Conservation (phyloP, 2,329 filamentous ascomycete species). For the Aspergillus niger region DNA sequence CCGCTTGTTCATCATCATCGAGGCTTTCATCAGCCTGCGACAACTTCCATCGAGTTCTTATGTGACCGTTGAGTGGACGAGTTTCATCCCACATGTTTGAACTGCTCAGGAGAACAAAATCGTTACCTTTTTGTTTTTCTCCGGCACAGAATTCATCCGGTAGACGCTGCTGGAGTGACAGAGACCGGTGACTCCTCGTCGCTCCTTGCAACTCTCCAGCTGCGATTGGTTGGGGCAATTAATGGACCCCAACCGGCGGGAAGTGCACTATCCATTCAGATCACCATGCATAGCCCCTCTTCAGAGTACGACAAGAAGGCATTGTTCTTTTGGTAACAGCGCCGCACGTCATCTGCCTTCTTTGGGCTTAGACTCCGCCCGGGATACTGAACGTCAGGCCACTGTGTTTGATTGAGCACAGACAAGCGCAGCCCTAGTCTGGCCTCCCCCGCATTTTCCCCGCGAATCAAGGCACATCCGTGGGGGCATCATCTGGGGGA, state of each 20-base stretch:
- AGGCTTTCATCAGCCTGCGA: constrained; percentile 5
- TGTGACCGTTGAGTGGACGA: constrained; percentile 18
- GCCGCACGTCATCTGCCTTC: neutral
- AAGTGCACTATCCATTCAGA: too few relatives aligned
- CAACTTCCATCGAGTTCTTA: constrained; percentile 15
- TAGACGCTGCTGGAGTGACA: too few relatives aligned
- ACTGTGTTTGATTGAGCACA: neutral
- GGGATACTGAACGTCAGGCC: neutral
- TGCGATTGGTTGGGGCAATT: too few relatives aligned
- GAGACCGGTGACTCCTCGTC: too few relatives aligned
- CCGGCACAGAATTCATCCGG: neutral
- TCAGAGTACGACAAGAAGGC: neutral
- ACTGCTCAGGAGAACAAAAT: neutral
- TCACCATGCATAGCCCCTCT: too few relatives aligned
- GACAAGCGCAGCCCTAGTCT: neutral
- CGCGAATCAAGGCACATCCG: neutral
- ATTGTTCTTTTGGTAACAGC: neutral
- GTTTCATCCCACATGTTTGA: constrained; percentile 6
- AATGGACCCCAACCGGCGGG: too few relatives aligned
- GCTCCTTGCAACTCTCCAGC: too few relatives aligned
- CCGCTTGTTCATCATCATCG: constrained; percentile 2
- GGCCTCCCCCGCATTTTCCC: neutral
- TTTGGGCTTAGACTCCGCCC: neutral
- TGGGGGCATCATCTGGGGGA: neutral
- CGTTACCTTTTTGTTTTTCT: neutral